Evolutionary conservation across 257 asterid species (phyloP).

Genomic region (Parsonsia alboflavescens): DNA sequence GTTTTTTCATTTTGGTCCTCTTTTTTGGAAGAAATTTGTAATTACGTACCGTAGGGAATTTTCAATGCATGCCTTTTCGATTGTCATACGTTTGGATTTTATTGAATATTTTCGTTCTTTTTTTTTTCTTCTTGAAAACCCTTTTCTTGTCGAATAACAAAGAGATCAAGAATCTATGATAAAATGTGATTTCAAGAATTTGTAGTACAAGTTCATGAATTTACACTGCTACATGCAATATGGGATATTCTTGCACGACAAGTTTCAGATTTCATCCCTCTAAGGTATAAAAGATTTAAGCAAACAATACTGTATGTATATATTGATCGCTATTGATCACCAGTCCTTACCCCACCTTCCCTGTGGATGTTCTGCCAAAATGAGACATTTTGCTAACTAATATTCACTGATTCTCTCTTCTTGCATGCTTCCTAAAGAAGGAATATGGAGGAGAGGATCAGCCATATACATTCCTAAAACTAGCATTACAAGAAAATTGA

Average conservation of each 20-base stretch:
- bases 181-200: too few species aligned
- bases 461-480: background rate
- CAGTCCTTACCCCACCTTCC: background rate
- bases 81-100: too few species aligned
- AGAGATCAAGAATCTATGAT: too few species aligned
- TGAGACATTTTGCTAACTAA: constrained; percentile 1
- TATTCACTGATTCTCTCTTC: background rate
- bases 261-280: background rate
- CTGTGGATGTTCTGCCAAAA: background rate
- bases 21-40: constrained; percentile 9
- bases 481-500: too few species aligned
- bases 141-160: background rate
- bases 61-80: too few species aligned
- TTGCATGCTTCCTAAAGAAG: constrained; percentile 12
- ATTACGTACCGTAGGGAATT: background rate
- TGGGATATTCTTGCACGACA: constrained; percentile 4
- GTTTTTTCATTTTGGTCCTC: background rate
- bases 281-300: background rate
- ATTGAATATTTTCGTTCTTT: too few species aligned
- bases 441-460: constrained; percentile 6
- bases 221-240: constrained; percentile 2
- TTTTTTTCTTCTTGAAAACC: background rate
- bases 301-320: background rate
- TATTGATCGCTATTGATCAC: background rate
- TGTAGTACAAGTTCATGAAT: background rate